These are phyloP conservation scores for Crithidia acanthocephali DNA, from an alignment of 208 protist species.

Conservation along the genomic window DNA sequence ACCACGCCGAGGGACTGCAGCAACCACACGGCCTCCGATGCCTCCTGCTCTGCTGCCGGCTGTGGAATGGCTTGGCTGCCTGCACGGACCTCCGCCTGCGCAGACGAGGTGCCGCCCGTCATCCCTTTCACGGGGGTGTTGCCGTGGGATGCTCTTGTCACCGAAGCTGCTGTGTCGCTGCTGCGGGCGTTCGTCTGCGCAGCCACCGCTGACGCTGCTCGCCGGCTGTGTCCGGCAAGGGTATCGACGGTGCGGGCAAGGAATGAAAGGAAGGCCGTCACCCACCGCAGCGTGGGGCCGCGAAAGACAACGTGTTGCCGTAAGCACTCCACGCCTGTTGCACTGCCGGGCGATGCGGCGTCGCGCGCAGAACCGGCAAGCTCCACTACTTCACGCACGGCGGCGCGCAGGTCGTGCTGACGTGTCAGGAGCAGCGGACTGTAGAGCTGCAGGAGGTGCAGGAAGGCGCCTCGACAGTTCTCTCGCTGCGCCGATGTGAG, in stretches of 20 bases:
- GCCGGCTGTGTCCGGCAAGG: background rate
- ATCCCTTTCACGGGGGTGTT: background rate
- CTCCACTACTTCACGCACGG: background rate
- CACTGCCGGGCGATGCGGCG: too few relatives aligned
- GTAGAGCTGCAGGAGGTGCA: conserved; percentile 23
- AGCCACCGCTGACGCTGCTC: background rate
- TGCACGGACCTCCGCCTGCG: background rate
- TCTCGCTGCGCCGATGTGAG: background rate
- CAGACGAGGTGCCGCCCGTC: background rate
- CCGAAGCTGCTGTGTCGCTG: background rate
- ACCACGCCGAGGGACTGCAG: conserved; percentile 13
- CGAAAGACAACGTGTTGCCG: too few relatives aligned
- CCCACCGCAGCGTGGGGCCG: background rate
- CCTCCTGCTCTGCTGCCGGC: background rate
- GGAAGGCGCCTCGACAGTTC: conserved; percentile 7
- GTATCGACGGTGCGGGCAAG: background rate
- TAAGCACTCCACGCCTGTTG: background rate
- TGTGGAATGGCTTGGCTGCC: too few relatives aligned
- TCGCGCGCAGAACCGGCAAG: background rate
- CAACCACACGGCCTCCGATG: conserved; percentile 23
- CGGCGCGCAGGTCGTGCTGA: background rate
- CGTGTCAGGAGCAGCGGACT: background rate
- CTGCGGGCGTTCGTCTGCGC: background rate
- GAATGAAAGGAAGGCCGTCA: background rate
- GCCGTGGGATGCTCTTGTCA: background rate